Percentiles rank a stretch among this genome's conserved stretches.
Conservation (phyloP, 2,329 filamentous ascomycete genomes). For the Hansfordia pulvinata region DNA sequence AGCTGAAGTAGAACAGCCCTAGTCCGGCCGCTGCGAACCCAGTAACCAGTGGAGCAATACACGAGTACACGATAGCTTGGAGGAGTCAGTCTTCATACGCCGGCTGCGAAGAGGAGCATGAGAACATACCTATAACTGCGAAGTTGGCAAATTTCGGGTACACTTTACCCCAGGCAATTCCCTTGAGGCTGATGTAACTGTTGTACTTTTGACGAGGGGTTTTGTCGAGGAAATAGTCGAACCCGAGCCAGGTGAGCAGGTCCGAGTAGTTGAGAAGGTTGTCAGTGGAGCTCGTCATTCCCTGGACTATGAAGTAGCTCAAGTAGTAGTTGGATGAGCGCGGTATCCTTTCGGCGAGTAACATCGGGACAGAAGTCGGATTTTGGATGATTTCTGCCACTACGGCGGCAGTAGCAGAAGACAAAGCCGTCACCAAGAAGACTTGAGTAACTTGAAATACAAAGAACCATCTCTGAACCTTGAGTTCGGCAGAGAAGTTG, state of each 20-base stretch:
- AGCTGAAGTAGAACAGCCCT: constrained; percentile 59
- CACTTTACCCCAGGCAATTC: constrained; percentile 56
- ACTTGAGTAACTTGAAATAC: constrained; percentile 72
- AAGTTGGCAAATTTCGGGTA: constrained; percentile 37
- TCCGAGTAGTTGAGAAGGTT: constrained; percentile 48
- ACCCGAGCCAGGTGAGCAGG: constrained; percentile 48
- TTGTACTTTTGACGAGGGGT: constrained; percentile 61
- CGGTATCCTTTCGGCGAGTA: constrained; percentile 52
- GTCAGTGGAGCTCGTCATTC: constrained; percentile 51
- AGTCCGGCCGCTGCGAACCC: constrained; percentile 58
- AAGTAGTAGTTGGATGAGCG: constrained; percentile 66
- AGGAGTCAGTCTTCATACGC: no score
- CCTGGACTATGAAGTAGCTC: constrained; percentile 65
- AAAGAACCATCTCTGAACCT: constrained; percentile 70
- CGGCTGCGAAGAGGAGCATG: neutral
- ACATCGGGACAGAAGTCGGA: constrained; percentile 20
- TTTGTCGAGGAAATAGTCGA: constrained; percentile 52
- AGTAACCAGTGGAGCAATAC: constrained; percentile 59
- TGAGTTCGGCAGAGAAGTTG: constrained; percentile 57
- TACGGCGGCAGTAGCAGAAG: constrained; percentile 38
- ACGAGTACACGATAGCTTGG: constrained; percentile 51
- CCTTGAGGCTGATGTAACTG: constrained; percentile 45
- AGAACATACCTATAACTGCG: constrained; percentile 15
- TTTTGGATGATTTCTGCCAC: constrained; percentile 13
- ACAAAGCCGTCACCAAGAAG: constrained; percentile 69